Evolutionary conservation across 2,329 filamentous ascomycete species (phyloP), one percentile per base, ranked within the genome.

Genomic region (Nemania sp.): DNA sequence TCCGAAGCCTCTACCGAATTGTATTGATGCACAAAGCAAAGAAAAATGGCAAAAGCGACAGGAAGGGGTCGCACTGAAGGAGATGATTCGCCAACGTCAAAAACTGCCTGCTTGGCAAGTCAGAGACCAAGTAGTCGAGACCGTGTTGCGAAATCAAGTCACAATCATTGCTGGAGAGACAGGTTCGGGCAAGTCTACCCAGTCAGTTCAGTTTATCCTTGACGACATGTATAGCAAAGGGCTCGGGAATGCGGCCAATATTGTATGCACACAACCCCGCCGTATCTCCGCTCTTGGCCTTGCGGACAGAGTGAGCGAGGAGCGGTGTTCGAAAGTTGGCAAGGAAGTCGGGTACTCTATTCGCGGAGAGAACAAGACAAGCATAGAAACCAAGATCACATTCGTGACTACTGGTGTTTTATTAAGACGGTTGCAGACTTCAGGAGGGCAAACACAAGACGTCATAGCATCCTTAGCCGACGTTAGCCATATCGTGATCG

Each of bases 81-180:
- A 89, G 57, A 97, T 97, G 92, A 82, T 94, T 68, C 81, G 84
- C 20, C 89, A 89, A 74, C 87, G 96, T 51, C 87, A 91, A 77
- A 88, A 86, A 54, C 82, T 99, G 2, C 96, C 96, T 2, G 96
- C 96, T 1, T 99, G 96, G 96, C 88, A 88, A 67, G 89, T 96
- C 74, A 90, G 89, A 73, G 90, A 95, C 22, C 84, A 86, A 1
- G 93, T 99, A 32, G 88, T 98, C 10, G 79, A 87, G 22, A 92
- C 92, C 0, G 92, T 99, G 56, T 86, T 86, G 49, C 83, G 86
- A 4, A 89, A 95, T 75, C 91, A 98, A 79, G 94, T 99, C 58
- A 97, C 93, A 0, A 98, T 99, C 75, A 96, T 99, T 74, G 97
- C 94, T 51, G 96, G 96, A 73, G 96, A 98, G 81, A 99, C 96